These are phyloP conservation scores for Gelatoporia subvermispora DNA, from an alignment of 768 basidiomycete genomes.

Conservation along the genomic window DNA sequence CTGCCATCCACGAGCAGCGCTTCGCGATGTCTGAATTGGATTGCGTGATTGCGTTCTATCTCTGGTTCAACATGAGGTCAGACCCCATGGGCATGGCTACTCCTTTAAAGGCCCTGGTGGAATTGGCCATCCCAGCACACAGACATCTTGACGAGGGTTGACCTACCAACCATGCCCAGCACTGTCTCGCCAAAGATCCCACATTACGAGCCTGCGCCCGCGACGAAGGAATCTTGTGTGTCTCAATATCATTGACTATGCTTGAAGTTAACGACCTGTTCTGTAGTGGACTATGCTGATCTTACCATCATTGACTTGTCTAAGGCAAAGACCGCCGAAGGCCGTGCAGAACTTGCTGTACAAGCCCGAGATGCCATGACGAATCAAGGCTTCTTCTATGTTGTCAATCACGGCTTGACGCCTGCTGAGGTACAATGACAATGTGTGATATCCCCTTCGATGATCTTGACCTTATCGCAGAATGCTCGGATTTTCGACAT, in stretches of 20 bases:
- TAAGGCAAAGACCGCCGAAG: slow-evolving; percentile 21
- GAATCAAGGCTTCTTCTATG: slow-evolving; percentile 27
- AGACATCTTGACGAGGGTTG: neutral
- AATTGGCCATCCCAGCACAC: neutral
- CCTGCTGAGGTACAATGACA: slow-evolving; percentile 15
- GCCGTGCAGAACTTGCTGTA: slow-evolving; percentile 20
- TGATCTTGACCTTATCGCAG: slow-evolving; percentile 3
- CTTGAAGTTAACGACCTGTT: neutral
- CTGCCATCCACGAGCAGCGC: too few relatives aligned
- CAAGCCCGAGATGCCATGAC: slow-evolving; percentile 24
- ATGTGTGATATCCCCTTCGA: neutral
- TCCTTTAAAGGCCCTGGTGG: neutral
- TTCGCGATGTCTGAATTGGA: neutral
- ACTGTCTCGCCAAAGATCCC: slow-evolving; percentile 28
- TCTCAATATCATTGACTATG: neutral
- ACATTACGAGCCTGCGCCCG: slow-evolving; percentile 32
- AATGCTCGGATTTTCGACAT: slow-evolving; percentile 33
- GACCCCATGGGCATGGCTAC: neutral
- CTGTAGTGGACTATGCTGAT: slow-evolving; percentile 29
- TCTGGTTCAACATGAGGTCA: neutral
- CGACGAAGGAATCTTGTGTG: slow-evolving; percentile 32
- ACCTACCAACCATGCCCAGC: slow-evolving; percentile 14
- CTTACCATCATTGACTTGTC: slow-evolving; percentile 27
- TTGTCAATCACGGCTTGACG: slow-evolving; percentile 27
- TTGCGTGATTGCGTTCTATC: neutral